Evolutionary conservation across 768 basidiomycete species (phyloP).

Genomic region (Lactifluus rugatus): DNA sequence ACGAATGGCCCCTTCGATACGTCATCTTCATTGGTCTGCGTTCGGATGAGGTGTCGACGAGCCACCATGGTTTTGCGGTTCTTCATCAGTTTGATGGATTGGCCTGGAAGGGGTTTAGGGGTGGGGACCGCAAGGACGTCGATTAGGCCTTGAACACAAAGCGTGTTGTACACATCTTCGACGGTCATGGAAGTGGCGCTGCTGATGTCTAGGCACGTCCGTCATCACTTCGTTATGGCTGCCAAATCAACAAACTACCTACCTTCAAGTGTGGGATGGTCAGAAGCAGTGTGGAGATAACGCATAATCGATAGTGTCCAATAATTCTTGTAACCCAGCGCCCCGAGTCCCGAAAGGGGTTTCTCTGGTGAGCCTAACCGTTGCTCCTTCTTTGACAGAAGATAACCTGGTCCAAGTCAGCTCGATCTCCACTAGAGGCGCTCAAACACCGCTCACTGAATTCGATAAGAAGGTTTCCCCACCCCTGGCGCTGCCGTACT

Average conservation of each 20-base stretch:
- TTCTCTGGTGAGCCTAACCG: conserved; percentile 90
- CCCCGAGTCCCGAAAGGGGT: conserved; percentile 86
- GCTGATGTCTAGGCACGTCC: conserved; percentile 56
- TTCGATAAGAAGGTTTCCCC: conserved; percentile 95
- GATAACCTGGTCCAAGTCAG: conserved; percentile 55
- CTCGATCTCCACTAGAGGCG: neutral
- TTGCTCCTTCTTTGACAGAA: conserved; percentile 91
- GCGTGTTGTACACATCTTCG: conserved; percentile 74
- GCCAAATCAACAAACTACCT: conserved; percentile 21
- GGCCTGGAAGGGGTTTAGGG: conserved; percentile 61
- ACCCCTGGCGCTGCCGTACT: conserved; percentile 87
- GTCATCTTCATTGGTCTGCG: conserved; percentile 39
- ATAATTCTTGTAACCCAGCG: conserved; percentile 90
- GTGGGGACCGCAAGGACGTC: conserved; percentile 40
- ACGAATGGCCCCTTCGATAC: conserved; percentile 46
- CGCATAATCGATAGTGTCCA: conserved; percentile 87
- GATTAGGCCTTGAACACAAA: conserved; percentile 71
- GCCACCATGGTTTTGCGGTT: conserved; percentile 58
- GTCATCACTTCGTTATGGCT: conserved; percentile 18
- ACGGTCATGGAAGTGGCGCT: conserved; percentile 80
- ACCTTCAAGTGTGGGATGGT: conserved; percentile 68
- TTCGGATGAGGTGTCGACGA: conserved; percentile 51
- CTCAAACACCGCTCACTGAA: conserved; percentile 65
- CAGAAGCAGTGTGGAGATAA: conserved; percentile 55
- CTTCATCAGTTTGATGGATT: conserved; percentile 64